Evolutionary conservation across 177 flowering plant species (phyloP), one percentile per base, ranked within the genome.

Genomic region (Telopea speciosissima): DNA sequence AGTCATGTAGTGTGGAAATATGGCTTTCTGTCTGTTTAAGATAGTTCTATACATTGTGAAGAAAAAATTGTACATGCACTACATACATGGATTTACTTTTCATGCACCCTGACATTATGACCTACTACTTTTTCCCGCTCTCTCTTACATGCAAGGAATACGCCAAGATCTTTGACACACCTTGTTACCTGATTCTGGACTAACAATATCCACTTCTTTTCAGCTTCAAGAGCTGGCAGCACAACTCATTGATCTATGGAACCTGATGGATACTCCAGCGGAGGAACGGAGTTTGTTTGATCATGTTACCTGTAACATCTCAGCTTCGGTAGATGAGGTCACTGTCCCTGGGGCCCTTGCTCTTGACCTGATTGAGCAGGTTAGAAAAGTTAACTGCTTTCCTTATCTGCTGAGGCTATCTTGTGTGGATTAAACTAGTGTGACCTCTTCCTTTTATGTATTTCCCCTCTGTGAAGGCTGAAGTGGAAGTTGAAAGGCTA

Each of bases 211-310:
- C 19, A 63, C 13, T 13, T 44, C 23, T 31, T 74, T 70, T 64
- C 89, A 96, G 99, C 97, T 96, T 78, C 97, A 96, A 93, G 97
- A 90, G 73, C 82, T 91, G 59, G 93, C 96, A 14, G 77, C 85
- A 63, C 93, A 89, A 79, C 81, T 94, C 56, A 79, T 81, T 80
- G 97, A 94, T 78, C 85, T 93, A 67, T 96, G 99, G 99, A 91
- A 96, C 84, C 81, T 96, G 81, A 93, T 96, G 98, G 99, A 96
- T 76, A 87, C 99, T 40, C 80, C 96, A 0, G 66, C 63, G 21
- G 95, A 93, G 72, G 99, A 96, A 76, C 83, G 92, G 68, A 80
- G 78, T 70, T 74, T 88, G 60, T 96, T 96, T 81, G 89, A 90
- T 72, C 94, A 93, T 81, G 90, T 96, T 24, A 96, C 97, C 26